phyloP scores from a whole-genome alignment of 2,329 filamentous ascomycete genomes.

The Ceratocystis ficicola region DNA sequence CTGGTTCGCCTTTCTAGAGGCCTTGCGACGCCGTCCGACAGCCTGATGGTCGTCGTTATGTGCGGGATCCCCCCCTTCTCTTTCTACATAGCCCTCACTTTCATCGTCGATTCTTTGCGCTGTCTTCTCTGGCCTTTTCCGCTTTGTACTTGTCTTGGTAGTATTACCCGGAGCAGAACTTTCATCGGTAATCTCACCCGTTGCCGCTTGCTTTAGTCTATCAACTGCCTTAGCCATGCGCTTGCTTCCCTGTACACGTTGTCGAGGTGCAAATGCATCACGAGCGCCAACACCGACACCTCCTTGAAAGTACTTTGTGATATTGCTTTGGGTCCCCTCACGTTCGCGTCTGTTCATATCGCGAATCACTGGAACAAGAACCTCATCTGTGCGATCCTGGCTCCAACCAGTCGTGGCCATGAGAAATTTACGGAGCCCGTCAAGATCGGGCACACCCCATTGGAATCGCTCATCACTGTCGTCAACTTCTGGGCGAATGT shows the following conservation, averaged over 20 bases:
- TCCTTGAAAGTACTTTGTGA: slow-evolving; percentile 83
- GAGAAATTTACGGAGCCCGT: slow-evolving; percentile 69
- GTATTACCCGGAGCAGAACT: neutral
- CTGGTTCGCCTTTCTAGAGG: neutral
- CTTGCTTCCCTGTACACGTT: slow-evolving; percentile 49
- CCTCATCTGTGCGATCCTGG: slow-evolving; percentile 84
- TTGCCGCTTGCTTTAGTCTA: slow-evolving; percentile 39
- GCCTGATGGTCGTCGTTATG: neutral
- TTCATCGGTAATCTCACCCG: neutral
- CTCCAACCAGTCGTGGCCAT: slow-evolving; percentile 91
- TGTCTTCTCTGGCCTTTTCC: slow-evolving; percentile 2
- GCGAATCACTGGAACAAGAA: slow-evolving; percentile 84
- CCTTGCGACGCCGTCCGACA: neutral
- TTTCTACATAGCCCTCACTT: neutral
- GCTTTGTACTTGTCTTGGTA: slow-evolving; percentile 6
- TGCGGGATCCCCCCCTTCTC: neutral
- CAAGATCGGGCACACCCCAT: slow-evolving; percentile 91
- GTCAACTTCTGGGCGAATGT: slow-evolving; percentile 79
- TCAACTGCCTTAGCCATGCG: slow-evolving; percentile 65
- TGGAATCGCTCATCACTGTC: slow-evolving; percentile 64
- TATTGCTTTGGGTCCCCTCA: slow-evolving; percentile 91
- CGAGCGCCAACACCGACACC: slow-evolving; percentile 54
- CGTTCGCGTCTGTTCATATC: slow-evolving; percentile 84
- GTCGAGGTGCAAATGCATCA: slow-evolving; percentile 58
- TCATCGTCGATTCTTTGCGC: neutral